A percentile compares a stretch with the other conserved stretches of the same genome.
Evolutionary conservation across 176 grass and related monocot species (phyloP).

Genomic region (Triticum turgidum): DNA sequence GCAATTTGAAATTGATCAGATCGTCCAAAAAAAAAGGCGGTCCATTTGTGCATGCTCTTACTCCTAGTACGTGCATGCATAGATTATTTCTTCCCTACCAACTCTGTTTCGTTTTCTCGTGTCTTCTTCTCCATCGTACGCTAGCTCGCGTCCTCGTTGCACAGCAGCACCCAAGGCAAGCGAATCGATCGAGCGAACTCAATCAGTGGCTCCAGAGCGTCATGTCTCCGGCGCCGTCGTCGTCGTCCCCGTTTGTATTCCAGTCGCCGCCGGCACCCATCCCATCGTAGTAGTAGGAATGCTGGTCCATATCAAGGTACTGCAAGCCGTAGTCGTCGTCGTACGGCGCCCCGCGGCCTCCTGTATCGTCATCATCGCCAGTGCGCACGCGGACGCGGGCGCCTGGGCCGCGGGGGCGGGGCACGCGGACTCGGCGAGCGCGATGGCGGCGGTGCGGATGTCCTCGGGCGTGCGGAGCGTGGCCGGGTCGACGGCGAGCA

Average conservation of each 20-base stretch:
- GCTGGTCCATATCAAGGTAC: constrained; percentile 24
- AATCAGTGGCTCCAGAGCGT: constrained; percentile 53
- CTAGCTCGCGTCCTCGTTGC: no score
- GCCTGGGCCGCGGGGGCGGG: not conserved
- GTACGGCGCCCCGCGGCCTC: constrained; percentile 1
- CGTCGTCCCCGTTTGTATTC: constrained; percentile 24
- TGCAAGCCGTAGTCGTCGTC: constrained; percentile 12
- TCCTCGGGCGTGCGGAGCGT: constrained; percentile 57
- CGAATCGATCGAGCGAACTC: not conserved
- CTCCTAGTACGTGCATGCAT: no score
- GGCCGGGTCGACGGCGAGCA: constrained; percentile 54
- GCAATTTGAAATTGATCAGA: no score
- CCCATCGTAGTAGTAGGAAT: constrained; percentile 47
- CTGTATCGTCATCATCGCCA: not conserved
- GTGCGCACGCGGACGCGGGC: not conserved
- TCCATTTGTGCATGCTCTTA: no score
- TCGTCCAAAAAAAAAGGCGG: no score
- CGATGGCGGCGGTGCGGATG: constrained; percentile 72
- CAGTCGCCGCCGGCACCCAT: not conserved
- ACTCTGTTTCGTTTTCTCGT: not conserved
- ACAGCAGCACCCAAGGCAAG: no score
- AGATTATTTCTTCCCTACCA: not conserved
- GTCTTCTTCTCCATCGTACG: no score
- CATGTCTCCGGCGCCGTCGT: constrained; percentile 18
- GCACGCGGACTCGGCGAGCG: constrained; percentile 53